A percentile compares a stretch with the other conserved stretches of the same genome.
phyloP scores from a whole-genome alignment of 1,284 basidiomycete genomes.

The Lentinus polychrous region DNA sequence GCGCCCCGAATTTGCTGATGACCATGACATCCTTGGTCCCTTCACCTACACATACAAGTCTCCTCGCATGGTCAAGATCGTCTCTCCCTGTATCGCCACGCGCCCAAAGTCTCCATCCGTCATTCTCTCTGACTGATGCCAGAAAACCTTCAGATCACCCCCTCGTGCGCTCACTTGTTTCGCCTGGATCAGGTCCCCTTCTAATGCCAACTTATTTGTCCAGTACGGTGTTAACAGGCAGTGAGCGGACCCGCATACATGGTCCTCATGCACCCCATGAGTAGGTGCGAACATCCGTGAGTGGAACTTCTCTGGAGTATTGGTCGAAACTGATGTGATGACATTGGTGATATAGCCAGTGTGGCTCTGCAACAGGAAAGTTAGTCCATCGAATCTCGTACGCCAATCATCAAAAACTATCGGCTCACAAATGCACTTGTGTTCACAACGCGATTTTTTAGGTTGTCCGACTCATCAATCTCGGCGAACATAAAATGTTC shows the following conservation, averaged over 20 bases:
- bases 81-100: not conserved
- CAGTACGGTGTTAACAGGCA: slow-evolving; percentile 47
- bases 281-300: slow-evolving; percentile 48
- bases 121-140: not conserved
- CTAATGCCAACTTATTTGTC: slow-evolving; percentile 21
- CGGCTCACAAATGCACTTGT: not conserved
- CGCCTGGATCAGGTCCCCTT: slow-evolving; percentile 17
- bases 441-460: not conserved
- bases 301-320: slow-evolving; percentile 32
- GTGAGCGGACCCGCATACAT: slow-evolving; percentile 54
- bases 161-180: slow-evolving; percentile 46
- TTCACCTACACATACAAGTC: slow-evolving; percentile 1
- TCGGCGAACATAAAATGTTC: not conserved
- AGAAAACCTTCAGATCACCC: slow-evolving; percentile 37
- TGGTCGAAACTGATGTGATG: slow-evolving; percentile 32
- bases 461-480: not conserved
- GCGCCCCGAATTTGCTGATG: too few species aligned
- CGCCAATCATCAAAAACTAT: not conserved
- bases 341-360: slow-evolving; percentile 21
- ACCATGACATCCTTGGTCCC: too few species aligned
- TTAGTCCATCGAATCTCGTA: not conserved
- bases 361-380: not conserved
- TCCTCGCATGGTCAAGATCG: not conserved
- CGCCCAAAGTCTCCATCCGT: not conserved
- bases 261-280: slow-evolving; percentile 40